Conservation (phyloP, 805 yeast species). For the Candida bentonensis region DNA sequence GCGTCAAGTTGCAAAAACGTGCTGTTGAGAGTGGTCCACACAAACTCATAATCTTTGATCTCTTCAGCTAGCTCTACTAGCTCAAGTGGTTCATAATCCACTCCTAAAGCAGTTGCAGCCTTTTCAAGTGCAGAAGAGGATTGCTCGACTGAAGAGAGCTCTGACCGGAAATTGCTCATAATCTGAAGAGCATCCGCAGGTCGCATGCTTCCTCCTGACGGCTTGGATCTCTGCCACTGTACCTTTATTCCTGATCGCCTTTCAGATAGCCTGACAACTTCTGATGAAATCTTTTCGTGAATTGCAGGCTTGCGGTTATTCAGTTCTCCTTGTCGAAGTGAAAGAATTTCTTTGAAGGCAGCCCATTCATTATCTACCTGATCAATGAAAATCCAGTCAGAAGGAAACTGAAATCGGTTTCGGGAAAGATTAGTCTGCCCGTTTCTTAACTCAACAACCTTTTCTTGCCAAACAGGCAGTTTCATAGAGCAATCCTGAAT, state of each 20-base stretch:
- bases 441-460: slow-evolving; percentile 13
- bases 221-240: slow-evolving; percentile 38
- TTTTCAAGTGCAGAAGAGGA: slow-evolving; percentile 13
- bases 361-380: slow-evolving; percentile 41
- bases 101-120: slow-evolving; percentile 4
- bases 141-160: slow-evolving; percentile 1
- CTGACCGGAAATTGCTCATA: slow-evolving; percentile 14
- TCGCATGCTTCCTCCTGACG: slow-evolving; percentile 28
- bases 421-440: slow-evolving; percentile 31
- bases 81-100: slow-evolving; percentile 11
- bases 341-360: slow-evolving; percentile 28
- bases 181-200: slow-evolving; percentile 32
- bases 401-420: slow-evolving; percentile 34
- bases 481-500: slow-evolving; percentile 23
- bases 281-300: slow-evolving; percentile 28
- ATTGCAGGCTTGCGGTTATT: slow-evolving; percentile 30
- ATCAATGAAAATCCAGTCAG: slow-evolving; percentile 46
- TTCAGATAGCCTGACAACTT: slow-evolving; percentile 25
- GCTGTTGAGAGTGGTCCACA: slow-evolving; percentile 48
- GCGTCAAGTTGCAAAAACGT: slow-evolving; percentile 34
- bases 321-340: slow-evolving; percentile 25
- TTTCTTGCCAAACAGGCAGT: slow-evolving; percentile 13
- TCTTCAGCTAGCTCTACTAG: slow-evolving; percentile 31
- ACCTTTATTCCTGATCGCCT: slow-evolving; percentile 19
- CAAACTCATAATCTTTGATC: slow-evolving; percentile 38